Evolutionary conservation across 73 alveolate species (phyloP), one percentile per base, ranked within the genome.

Genomic region (Paramecium biaurelia): DNA sequence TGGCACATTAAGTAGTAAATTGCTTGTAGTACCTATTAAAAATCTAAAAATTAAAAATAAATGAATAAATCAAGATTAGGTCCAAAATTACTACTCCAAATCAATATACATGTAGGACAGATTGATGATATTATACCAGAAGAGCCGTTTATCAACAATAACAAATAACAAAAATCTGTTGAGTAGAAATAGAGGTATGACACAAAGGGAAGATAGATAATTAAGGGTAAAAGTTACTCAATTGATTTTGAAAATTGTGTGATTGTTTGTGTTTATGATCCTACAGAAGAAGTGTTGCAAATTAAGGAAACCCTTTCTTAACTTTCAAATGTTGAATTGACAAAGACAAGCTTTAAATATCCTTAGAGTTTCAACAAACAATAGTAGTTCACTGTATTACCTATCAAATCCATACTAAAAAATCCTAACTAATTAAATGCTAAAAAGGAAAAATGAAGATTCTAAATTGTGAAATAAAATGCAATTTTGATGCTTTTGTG

Each of bases 201-300:
- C 68, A 53, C 68, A 4, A 53, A 53, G 68, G 68, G 68, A 53
- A 53, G 68, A 53, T 53, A 53, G 68, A 53, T 53, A n/a, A 18
- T 53, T 53, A 53, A 53, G 15, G 68, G 68, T 21, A 18, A 53
- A 53, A 18, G 4, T 18, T 53, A 53, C 32, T 23, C 63, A 6
- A 45, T 79, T 18, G 56, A 26, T 12, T 79, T 79, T 43, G 37
- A 79, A 5, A n/a, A 21, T 20, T 38, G 30, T 12, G 56, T 79
- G 14, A 45, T 42, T 42, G 74, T 79, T 79, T 79, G 90, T 43
- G 76, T 79, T 18, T 79, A 43, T 45, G 57, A 79, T 79, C 76
- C 74, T 8, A 6, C 5, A 1, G 76, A 43, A 20, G 90, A 79
- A 23, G 90, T 79, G 14, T 42, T 24, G 30, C 24, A 32, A 5